These are phyloP conservation scores for Geosmithia putterillii DNA, from an alignment of 2,329 filamentous ascomycete species.

Conservation along the genomic window DNA sequence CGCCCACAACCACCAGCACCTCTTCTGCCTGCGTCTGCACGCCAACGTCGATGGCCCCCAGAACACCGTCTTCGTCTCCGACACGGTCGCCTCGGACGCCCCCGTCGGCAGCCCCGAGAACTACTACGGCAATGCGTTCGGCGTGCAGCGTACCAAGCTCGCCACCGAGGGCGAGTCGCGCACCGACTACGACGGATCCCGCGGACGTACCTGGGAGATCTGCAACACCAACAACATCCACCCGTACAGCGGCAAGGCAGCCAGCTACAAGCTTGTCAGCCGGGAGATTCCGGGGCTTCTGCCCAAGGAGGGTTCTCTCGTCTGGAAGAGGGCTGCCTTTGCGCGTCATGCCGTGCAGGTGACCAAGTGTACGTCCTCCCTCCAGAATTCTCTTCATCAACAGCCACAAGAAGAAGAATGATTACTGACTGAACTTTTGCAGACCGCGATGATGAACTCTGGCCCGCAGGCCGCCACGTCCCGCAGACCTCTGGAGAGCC, in stretches of 20 bases:
- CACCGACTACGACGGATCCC: conserved; percentile 72
- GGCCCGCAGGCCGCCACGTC: conserved; percentile 77
- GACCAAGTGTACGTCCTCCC: conserved; percentile 58
- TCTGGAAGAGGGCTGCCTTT: conserved; percentile 85
- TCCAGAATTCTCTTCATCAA: neutral
- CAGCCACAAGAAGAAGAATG: neutral
- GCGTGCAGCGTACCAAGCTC: conserved; percentile 71
- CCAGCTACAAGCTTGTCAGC: conserved; percentile 81
- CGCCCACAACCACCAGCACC: conserved; percentile 90
- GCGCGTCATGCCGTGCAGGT: conserved; percentile 80
- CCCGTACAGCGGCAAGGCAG: conserved; percentile 73
- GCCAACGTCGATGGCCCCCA: conserved; percentile 74
- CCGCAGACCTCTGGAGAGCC: conserved; percentile 78
- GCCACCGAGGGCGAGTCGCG: conserved; percentile 54
- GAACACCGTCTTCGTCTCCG: conserved; percentile 78
- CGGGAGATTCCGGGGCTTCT: conserved; percentile 69
- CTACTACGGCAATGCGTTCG: conserved; percentile 83
- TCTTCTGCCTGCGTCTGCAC: conserved; percentile 84
- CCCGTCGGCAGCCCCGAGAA: conserved; percentile 74
- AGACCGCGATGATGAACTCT: conserved; percentile 73
- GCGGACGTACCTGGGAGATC: conserved; percentile 82
- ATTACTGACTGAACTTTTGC: conserved; percentile 1
- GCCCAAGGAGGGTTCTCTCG: conserved; percentile 68
- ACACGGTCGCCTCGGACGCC: conserved; percentile 57
- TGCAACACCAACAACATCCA: conserved; percentile 75